Percentiles rank a stretch among this genome's conserved stretches.
phyloP scores from a whole-genome alignment of 2,329 filamentous ascomycete species.

The Colletotrichum chlorophyti region DNA sequence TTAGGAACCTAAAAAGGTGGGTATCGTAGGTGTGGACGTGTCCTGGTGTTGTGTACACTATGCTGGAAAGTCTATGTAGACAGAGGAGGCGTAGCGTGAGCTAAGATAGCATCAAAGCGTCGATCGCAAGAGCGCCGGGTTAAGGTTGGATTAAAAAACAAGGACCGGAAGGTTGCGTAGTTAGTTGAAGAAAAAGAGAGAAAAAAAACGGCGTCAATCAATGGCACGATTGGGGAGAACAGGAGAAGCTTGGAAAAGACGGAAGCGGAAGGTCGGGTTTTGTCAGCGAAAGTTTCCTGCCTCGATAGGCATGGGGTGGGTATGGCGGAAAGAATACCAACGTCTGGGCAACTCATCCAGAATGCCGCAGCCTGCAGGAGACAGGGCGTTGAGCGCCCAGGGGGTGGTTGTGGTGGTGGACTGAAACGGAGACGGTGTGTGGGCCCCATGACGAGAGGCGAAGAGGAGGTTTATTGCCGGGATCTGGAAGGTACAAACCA shows the following conservation, averaged over 20 bases:
- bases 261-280: conserved; percentile 26
- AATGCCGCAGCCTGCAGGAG: not conserved
- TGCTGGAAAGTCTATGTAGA: too few relatives aligned
- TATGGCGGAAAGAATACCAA: not conserved
- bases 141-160: conserved; percentile 9
- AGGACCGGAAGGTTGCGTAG: conserved; percentile 1
- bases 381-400: too few relatives aligned
- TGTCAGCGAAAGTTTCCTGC: conserved; percentile 23
- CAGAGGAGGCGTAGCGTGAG: too few relatives aligned
- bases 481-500: conserved; percentile 21
- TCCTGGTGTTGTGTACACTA: too few relatives aligned
- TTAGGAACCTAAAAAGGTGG: conserved; percentile 4
- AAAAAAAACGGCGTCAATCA: conserved; percentile 10
- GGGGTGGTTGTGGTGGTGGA: too few relatives aligned
- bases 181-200: not conserved
- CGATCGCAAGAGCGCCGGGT: not conserved
- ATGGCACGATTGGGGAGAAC: conserved; percentile 8
- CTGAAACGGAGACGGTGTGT: not conserved
- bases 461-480: too few relatives aligned
- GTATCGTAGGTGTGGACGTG: conserved; percentile 10
- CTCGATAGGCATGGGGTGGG: conserved; percentile 4
- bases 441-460: too few relatives aligned
- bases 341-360: not conserved
- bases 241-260: conserved; percentile 6
- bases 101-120: too few relatives aligned